These are phyloP conservation scores for Sisymbrium irio DNA, from an alignment of 345 rosid genomes.

Conservation along the genomic window DNA sequence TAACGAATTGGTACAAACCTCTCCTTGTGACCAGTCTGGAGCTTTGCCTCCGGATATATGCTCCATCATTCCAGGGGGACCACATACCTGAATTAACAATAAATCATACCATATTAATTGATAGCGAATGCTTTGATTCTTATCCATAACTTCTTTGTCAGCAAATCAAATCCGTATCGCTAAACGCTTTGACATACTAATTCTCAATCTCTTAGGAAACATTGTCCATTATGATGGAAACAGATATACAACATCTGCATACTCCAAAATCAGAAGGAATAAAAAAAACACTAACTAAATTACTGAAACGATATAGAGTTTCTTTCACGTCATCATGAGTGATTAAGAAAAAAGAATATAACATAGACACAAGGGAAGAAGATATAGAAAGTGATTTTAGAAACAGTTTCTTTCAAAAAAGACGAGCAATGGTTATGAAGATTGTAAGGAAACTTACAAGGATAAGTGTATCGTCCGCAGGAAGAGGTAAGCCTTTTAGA, in stretches of 20 bases:
- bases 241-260: background rate
- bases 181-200: background rate
- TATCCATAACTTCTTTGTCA: background rate
- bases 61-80: slow-evolving; percentile 96
- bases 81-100: slow-evolving; percentile 64
- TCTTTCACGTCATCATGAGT: background rate
- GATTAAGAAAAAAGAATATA: background rate
- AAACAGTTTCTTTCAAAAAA: background rate
- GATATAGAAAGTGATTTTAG: background rate
- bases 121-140: background rate
- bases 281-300: background rate
- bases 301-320: background rate
- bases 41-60: slow-evolving; percentile 91
- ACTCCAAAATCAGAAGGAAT: background rate
- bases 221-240: background rate
- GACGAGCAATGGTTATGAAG: slow-evolving; percentile 2
- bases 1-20: slow-evolving; percentile 46
- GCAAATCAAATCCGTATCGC: background rate
- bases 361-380: background rate
- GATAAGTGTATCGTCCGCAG: slow-evolving; percentile 77
- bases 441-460: slow-evolving; percentile 52
- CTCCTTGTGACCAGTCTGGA: slow-evolving; percentile 84
- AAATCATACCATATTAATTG: background rate
- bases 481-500: slow-evolving; percentile 76
- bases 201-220: background rate